Evolutionary conservation across 768 basidiomycete species (phyloP).

Genomic region (Tulasnella sp.): DNA sequence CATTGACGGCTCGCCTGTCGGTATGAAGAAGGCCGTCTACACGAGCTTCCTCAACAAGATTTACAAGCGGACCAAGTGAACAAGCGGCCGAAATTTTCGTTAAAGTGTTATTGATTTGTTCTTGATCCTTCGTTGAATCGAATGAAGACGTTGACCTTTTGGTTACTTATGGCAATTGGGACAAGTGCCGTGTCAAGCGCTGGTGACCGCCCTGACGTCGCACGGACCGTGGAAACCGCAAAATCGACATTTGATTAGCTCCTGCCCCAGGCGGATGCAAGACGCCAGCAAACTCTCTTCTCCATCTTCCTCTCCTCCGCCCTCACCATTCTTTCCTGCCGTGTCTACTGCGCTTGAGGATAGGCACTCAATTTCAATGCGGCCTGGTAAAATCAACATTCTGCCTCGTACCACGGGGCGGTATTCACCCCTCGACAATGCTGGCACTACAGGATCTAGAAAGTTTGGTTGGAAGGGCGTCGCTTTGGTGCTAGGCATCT

Average conservation of each 20-base stretch:
- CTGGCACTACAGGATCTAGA: not conserved
- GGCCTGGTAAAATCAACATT: constrained; percentile 14
- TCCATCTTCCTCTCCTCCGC: constrained; percentile 9
- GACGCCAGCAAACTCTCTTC: not conserved
- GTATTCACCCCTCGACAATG: constrained; percentile 1
- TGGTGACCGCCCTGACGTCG: too few species aligned
- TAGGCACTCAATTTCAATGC: constrained; percentile 4
- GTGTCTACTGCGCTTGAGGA: constrained; percentile 6
- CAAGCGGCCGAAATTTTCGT: too few species aligned
- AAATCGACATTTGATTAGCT: too few species aligned
- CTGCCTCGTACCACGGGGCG: constrained; percentile 5
- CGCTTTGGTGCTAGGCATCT: not conserved
- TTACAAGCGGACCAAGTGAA: constrained; percentile 43
- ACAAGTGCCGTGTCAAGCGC: too few species aligned
- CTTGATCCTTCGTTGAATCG: too few species aligned
- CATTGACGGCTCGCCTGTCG: constrained; percentile 19
- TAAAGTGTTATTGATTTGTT: too few species aligned
- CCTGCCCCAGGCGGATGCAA: constrained; percentile 7
- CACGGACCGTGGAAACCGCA: too few species aligned
- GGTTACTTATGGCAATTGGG: too few species aligned
- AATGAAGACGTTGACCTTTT: too few species aligned
- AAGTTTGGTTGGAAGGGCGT: constrained; percentile 9
- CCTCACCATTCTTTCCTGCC: not conserved
- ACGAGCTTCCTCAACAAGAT: constrained; percentile 82
- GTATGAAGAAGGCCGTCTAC: constrained; percentile 57